phyloP scores from a whole-genome alignment of 2,329 filamentous ascomycete species.

The Epicoccum sorghinum region DNA sequence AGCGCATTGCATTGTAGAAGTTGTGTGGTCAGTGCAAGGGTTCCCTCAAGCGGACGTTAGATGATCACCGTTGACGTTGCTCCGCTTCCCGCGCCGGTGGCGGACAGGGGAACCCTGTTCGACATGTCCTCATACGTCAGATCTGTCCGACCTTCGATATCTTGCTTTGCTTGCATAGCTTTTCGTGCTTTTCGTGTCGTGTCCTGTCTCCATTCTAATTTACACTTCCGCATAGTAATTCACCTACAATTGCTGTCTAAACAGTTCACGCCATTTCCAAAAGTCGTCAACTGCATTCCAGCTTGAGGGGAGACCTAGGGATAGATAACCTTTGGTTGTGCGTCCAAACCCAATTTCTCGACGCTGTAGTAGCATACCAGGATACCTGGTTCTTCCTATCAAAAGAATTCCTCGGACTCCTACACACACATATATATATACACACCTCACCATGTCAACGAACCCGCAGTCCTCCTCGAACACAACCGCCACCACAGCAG shows the following conservation, averaged over 20 bases:
- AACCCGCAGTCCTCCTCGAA: slow-evolving; percentile 32
- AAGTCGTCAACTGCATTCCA: too few relatives aligned
- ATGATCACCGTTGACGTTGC: slow-evolving; percentile 28
- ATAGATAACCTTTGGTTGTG: too few relatives aligned
- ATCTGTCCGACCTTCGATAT: slow-evolving; percentile 36
- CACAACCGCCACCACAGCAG: slow-evolving; percentile 20
- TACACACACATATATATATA: too few relatives aligned
- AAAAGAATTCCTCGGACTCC: too few relatives aligned
- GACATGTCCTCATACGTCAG: slow-evolving; percentile 45
- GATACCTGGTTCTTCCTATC: too few relatives aligned
- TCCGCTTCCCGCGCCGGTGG: slow-evolving; percentile 17
- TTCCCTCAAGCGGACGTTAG: slow-evolving; percentile 1
- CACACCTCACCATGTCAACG: slow-evolving; percentile 27
- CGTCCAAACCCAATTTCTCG: too few relatives aligned
- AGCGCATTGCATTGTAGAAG: background rate
- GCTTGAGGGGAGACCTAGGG: too few relatives aligned
- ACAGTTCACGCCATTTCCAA: too few relatives aligned
- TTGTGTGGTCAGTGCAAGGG: background rate
- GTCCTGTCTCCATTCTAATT: background rate
- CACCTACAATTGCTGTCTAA: too few relatives aligned
- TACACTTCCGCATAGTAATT: background rate
- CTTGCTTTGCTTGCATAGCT: slow-evolving; percentile 27
- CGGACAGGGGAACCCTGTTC: slow-evolving; percentile 25
- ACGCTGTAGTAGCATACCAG: too few relatives aligned
- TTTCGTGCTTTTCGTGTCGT: background rate